Base-by-base conservation (phyloP, 129 eudicot species). In the Helianthus tuberosus region DNA sequence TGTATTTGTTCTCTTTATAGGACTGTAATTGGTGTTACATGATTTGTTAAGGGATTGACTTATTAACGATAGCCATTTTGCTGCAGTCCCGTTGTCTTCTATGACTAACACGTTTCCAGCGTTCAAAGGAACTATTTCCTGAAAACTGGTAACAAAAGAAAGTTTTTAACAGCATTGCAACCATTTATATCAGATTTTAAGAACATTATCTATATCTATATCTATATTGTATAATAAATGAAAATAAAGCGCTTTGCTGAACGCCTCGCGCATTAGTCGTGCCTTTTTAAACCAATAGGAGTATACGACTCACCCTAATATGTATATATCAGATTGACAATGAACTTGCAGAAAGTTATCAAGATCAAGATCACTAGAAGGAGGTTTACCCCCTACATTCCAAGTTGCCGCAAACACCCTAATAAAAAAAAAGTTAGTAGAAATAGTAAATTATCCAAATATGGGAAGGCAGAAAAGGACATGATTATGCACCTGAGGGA, bases 111-210 rank as follows among this genome's bases (percentile, higher is more conserved):
- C 90, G 59, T 88, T 88, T 70, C 93, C 93, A 61, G 93, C 93
- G 72, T 85, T 88, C 39, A 88, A 82, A 14, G 93, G 93, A 75
- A 88, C 93, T 54, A 88, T 88, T 77, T 88, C 93, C 86, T 88
- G 93, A 73, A 88, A 88, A 72, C 93, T 88, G 16, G 32, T 61
- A 6, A 72, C 32, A 58, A 14, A 49, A 64, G 66, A 63, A 66
- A 25, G 46, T 25, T 17, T 47, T 57, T 12, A 76, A 17, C 44
- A 9, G 17, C 17, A 29, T 32, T 29, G 12, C 35, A 60, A 3
- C 8, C 17, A 44, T 43, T 8, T n/a, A 20, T 43, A 11, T 16
- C 41, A 10, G 3, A 52, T n/a, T 25, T 11, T 76, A 44, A 76
- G 63, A 76, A 32, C 16, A 78, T n/a, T 32, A 49, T 11, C 35